Base-by-base conservation (phyloP, 2,329 filamentous ascomycete genomes). In the Trichoderma asperellum region DNA sequence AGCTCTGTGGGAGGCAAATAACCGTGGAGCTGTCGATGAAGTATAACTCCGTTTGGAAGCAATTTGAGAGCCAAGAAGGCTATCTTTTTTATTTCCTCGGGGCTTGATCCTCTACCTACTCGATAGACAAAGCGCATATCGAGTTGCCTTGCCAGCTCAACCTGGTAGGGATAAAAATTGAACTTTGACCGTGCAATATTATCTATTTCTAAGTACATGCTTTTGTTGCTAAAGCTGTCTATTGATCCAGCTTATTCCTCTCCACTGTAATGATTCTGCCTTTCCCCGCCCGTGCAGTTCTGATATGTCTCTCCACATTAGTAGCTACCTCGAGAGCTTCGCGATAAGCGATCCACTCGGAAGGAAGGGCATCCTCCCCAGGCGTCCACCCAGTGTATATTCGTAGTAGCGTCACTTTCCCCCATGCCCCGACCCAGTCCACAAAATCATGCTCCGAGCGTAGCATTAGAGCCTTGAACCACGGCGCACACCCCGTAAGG, bases 401-500 rank as follows among this genome's bases (percentile, higher is more conserved):
- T 37, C 82, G 76, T 67, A 88, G 72, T 11, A 77, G 78, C 0
- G 78, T 80, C 2, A 88, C 77, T 75, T 87, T 87, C 32, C 85
- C 83, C 86, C 86, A 88, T 52, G 82, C 79, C 4, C 80, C 81
- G 0, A 77, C 79, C 87, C 87, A 89, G 73, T 89, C 86, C 11
- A 88, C 79, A 47, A 76, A 80, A 66, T 86, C 83, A 47, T 83
- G 81, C 35, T 82, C 82, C 0, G 80, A 81, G 56, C 75, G 72
- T 16, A 75, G 67, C 71, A 79, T 81, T 63, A 89, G 77, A 11
- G 85, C 86, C 59, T 79, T 78, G 69, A 82, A 81, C 88, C 88
- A 91, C 18, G 82, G 76, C 0, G 77, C 79, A 72, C 88, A 90
- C 1, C 88, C 88, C 0, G 86, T 88, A 49, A 91, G 77, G 73